Base-by-base conservation (phyloP, 2,329 filamentous ascomycete genomes). In the Monosporascus sp. region DNA sequence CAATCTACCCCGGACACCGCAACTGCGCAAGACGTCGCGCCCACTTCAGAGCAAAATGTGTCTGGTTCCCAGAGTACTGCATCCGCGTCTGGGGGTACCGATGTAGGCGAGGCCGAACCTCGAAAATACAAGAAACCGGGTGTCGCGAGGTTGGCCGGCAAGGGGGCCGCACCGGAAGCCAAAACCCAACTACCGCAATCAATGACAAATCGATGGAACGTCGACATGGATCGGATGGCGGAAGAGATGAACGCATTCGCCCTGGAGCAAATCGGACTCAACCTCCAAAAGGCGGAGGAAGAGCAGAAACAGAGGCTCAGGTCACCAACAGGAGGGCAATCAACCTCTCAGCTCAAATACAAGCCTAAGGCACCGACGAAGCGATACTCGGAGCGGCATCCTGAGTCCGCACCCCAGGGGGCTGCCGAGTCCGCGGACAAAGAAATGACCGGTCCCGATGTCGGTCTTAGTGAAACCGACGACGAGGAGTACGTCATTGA, bases 401-500 rank as follows among this genome's bases (percentile, higher is more conserved):
- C 80, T 1, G 73, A 78, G 37, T 52, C 65, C 40, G 60, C 59
- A 5, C 61, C 59, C 38, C 52, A 78, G 37, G 51, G 64, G 38
- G 59, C 59, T 5, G 60, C 59, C 38, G 53, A 58, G 37, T 51
- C 58, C 20, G 58, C 50, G 40, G 60, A 69, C 22, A 56, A 58
- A 20, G 61, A 68, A 17, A 65, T 59, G 58, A 53, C 54, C n/a
- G 65, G 67, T 53, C 52, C 58, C 20, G 68, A 70, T 37, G 60
- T 58, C 15, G 72, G 72, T 37, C 65, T 65, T 17, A 74, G 68
- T 52, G 71, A 73, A 26, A 73, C 72, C 18, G 78, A 79, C 53
- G 80, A 81, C 18, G 75, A 76, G 3, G 82, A 86, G 50, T 87
- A 85, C 70, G 74, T 87, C 28, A 78, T 84, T 44, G 84, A 86